These are phyloP conservation scores for Acanthamoeba triangularis DNA, from an alignment of 208 protist genomes.

Conservation along the genomic window DNA sequence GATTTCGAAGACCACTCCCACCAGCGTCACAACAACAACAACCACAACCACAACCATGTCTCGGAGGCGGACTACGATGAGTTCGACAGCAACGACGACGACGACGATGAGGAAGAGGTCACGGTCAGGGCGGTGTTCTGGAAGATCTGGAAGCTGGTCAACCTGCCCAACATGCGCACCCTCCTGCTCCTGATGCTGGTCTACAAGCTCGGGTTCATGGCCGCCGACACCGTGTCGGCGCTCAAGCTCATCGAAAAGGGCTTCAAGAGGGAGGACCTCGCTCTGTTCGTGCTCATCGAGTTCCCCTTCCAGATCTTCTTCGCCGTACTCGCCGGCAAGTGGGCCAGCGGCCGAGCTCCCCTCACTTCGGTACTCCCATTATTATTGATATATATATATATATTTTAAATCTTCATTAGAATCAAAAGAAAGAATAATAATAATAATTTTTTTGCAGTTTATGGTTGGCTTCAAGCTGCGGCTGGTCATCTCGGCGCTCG, in stretches of 20 bases:
- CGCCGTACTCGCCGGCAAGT: slow-evolving; percentile 76
- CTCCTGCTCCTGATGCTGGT: slow-evolving; percentile 75
- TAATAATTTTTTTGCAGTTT: background rate
- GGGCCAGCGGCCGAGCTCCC: slow-evolving; percentile 44
- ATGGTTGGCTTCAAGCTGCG: slow-evolving; percentile 41
- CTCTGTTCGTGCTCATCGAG: slow-evolving; percentile 79
- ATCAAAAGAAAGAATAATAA: too few species aligned
- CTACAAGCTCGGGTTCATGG: slow-evolving; percentile 81
- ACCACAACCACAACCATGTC: too few species aligned
- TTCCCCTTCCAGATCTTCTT: slow-evolving; percentile 83
- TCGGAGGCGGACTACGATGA: background rate
- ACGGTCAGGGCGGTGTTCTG: slow-evolving; percentile 23
- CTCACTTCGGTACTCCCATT: background rate
- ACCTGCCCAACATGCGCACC: slow-evolving; percentile 71
- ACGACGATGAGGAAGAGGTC: slow-evolving; percentile 29
- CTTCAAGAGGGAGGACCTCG: slow-evolving; percentile 82
- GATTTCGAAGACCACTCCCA: background rate
- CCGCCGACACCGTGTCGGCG: slow-evolving; percentile 71
- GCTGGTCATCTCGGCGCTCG: slow-evolving; percentile 44
- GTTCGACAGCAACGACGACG: background rate
- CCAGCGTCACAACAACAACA: too few species aligned
- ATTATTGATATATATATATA: too few species aligned
- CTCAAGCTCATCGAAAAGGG: slow-evolving; percentile 84
- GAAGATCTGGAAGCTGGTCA: slow-evolving; percentile 79
- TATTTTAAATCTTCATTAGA: background rate